Evolutionary conservation across 2,329 filamentous ascomycete genomes (phyloP), one percentile per base, ranked within the genome.

Genomic region (Pestalotiopsis sp.): DNA sequence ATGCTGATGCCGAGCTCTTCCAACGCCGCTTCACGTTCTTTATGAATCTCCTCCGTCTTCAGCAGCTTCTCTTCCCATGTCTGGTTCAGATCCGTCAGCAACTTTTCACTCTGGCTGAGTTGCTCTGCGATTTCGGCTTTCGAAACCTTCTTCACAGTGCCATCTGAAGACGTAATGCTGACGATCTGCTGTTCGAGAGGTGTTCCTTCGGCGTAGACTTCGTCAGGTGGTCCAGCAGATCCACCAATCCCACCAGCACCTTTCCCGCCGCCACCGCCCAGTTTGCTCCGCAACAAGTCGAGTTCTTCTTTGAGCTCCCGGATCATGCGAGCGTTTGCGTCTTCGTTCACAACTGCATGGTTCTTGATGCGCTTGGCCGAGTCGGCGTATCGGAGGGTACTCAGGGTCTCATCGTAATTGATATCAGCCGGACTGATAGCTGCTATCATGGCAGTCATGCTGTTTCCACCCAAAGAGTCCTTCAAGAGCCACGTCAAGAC

Each of bases 301-400:
- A 99, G 82, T 77, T 99, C 96, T 80, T 99, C 96, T 79, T 99
- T 99, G 71, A 99, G 85, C 78, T 99, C 96, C 80, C 96, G 89
- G 72, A 99, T 98, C 96, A 99, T 99, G 75, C 96, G 92, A 70
- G 96, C 96, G 78, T 99, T 99, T 61, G 96, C 95, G 82, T 99
- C 96, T 80, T 99, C 96, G 84, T 99, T 99, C 80, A 99, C 93
- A 65, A 99, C 96, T 68, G 96, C 96, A 80, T 99, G 96, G 83
- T 99, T 99, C 93, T 98, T 98, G 87, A 99, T 99, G 75, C 96
- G 91, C 84, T 99, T 99, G 31, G 96, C 96, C 7, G 94, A 98
- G 78, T 99, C 95, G 68, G 97, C 96, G 80, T 99, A 99, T 76
- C 97, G 90, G 36, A 99, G 86, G 0, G 96, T 99, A 78, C 95